Base-by-base conservation (phyloP, 208 protist genomes). In the Leishmania martiniquensis region DNA sequence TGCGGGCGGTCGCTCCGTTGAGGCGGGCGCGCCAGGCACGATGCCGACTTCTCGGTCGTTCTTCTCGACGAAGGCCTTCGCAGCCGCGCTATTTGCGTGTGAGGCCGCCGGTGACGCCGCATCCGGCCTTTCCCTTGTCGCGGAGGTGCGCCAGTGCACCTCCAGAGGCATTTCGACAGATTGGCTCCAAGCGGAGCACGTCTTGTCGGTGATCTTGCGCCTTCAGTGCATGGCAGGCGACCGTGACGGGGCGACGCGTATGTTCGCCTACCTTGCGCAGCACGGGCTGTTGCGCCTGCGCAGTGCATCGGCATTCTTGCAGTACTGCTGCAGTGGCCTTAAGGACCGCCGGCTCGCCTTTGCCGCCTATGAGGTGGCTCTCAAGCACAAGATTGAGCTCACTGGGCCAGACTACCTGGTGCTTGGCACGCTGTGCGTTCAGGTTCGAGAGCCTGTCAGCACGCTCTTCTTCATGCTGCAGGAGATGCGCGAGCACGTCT, bases 221-320 rank as follows among this genome's bases (percentile, higher is more conserved):
- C 85, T 94, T 9, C 92, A 94, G 73, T 94, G 90, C 55, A 69
- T 76, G 42, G 79, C 78, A 1, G 86, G 78, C 0, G 88, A 96
- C 72, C 68, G 62, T 5, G 62, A 76, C 29, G 92, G 60, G 1
- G 89, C 90, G 15, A 82, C 62, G 57, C 88, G 89, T 49, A 83
- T 94, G 77, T 89, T 94, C 70, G 77, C 84, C 15, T 94, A 86
- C 62, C 73, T 96, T 4, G 65, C 87, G 74, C 86, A 86, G 51
- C 81, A 85, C 42, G 60, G 77, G 1, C 73, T 89, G 15, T 81
- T 94, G n/a, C 82, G 87, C 1, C 75, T 80, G 54, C 92, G 92
- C 5, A 94, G 79, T 44, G 87, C 80, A 17, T 91, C 88, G 6
- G 78, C 80, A 0, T 92, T 89, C 78, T 68, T 96, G n/a, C 75